Evolutionary conservation across 768 basidiomycete species (phyloP).

Genomic region (Pisolithus sp.): DNA sequence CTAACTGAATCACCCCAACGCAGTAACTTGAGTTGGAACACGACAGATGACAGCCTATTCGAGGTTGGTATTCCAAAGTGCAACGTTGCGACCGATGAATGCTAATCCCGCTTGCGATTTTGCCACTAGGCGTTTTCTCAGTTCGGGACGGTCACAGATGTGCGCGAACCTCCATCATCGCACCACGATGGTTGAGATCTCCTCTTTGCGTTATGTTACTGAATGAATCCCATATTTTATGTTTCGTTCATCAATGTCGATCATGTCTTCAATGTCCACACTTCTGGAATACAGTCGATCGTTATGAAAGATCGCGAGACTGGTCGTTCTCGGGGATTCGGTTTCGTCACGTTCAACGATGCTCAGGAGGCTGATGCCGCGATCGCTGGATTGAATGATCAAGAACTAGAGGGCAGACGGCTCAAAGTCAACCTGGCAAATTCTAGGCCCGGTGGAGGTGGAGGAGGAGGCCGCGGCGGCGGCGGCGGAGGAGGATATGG

Average conservation of each 20-base stretch:
- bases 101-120: not conserved
- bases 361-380: slow-evolving; percentile 37
- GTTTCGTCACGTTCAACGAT: slow-evolving; percentile 41
- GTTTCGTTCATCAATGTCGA: slow-evolving; percentile 4
- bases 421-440: slow-evolving; percentile 44
- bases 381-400: slow-evolving; percentile 41
- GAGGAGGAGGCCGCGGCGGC: slow-evolving; percentile 4
- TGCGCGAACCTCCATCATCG: slow-evolving; percentile 33
- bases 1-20: not conserved
- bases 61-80: slow-evolving; percentile 14
- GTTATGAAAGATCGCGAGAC: slow-evolving; percentile 49
- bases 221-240: slow-evolving; percentile 21
- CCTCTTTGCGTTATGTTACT: slow-evolving; percentile 18
- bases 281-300: slow-evolving; percentile 18
- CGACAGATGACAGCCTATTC: slow-evolving; percentile 22
- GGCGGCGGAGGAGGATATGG: slow-evolving; percentile 7
- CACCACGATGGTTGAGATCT: slow-evolving; percentile 27
- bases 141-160: slow-evolving; percentile 44
- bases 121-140: slow-evolving; percentile 34
- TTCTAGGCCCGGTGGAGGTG: slow-evolving; percentile 21
- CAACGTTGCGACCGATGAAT: not conserved
- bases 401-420: slow-evolving; percentile 49
- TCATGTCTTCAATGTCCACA: not conserved
- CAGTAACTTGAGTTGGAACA: slow-evolving; percentile 31
- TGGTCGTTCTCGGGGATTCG: slow-evolving; percentile 52